Percentiles rank a stretch among this genome's conserved stretches.
These are phyloP conservation scores for Triticum monococcum DNA, from an alignment of 176 grass and related monocot genomes.

Conservation along the genomic window DNA sequence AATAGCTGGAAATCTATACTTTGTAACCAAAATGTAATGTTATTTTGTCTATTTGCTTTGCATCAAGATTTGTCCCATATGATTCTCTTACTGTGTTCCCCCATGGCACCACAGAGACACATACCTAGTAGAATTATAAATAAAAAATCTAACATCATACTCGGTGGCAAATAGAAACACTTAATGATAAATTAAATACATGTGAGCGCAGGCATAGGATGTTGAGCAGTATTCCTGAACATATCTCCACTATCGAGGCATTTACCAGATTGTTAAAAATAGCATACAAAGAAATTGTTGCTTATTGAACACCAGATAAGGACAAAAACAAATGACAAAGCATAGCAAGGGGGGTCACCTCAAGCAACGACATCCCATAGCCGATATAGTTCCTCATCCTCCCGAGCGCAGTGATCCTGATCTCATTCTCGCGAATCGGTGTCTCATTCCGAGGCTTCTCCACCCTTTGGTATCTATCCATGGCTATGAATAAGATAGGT, in stretches of 20 bases:
- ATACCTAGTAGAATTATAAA: not conserved
- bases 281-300: not conserved
- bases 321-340: not conserved
- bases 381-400: conserved; percentile 67
- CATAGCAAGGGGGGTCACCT: conserved; percentile 26
- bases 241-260: not conserved
- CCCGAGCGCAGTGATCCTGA: conserved; percentile 57
- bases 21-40: no score
- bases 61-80: no score
- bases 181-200: not conserved
- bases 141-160: not conserved
- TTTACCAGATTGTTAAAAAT: no score
- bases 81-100: no score
- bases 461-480: conserved; percentile 66
- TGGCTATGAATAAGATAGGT: conserved; percentile 11
- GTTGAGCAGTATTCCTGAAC: not conserved
- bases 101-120: no score
- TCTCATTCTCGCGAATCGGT: conserved; percentile 56
- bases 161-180: not conserved
- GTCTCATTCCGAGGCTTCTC: conserved; percentile 50
- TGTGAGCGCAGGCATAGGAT: not conserved
- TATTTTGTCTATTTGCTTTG: no score
- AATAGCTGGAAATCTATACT: no score
- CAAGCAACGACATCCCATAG: conserved; percentile 55
- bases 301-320: not conserved